These are phyloP conservation scores for Aspergillus fructus DNA, from an alignment of 2,329 filamentous ascomycete species.

Conservation along the genomic window DNA sequence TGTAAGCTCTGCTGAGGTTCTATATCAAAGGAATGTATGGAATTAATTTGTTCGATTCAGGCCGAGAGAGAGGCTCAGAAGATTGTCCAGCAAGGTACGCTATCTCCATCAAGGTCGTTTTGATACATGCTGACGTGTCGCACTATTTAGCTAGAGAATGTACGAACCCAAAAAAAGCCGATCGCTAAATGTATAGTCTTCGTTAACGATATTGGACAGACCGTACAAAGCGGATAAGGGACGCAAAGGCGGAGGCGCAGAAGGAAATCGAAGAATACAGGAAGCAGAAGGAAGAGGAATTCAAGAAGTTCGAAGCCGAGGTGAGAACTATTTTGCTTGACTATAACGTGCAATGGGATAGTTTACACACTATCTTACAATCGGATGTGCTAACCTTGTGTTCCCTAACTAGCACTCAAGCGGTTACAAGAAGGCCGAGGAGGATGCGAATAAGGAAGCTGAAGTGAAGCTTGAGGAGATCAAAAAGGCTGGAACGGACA, in stretches of 20 bases:
- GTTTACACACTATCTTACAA: not conserved
- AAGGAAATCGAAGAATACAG: slow-evolving; percentile 96
- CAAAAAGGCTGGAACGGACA: slow-evolving; percentile 74
- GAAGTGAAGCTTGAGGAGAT: slow-evolving; percentile 82
- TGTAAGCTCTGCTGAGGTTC: slow-evolving; percentile 58
- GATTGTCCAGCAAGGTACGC: slow-evolving; percentile 92
- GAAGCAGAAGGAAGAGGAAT: slow-evolving; percentile 86
- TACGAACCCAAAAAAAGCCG: slow-evolving; percentile 43
- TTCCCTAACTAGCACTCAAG: slow-evolving; percentile 69
- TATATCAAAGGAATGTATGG: not conserved
- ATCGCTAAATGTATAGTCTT: not conserved
- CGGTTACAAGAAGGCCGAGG: slow-evolving; percentile 81
- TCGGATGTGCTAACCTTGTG: slow-evolving; percentile 2
- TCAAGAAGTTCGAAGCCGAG: slow-evolving; percentile 88
- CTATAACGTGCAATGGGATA: not conserved
- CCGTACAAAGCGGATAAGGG: slow-evolving; percentile 95
- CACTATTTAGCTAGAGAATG: slow-evolving; percentile 75
- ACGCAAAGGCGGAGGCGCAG: slow-evolving; percentile 93
- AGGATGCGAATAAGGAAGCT: slow-evolving; percentile 76
- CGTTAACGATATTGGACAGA: slow-evolving; percentile 49
- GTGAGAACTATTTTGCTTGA: slow-evolving; percentile 40
- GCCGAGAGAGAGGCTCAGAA: slow-evolving; percentile 98
- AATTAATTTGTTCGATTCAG: slow-evolving; percentile 47
- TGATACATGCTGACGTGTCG: slow-evolving; percentile 22
- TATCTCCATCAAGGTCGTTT: not conserved